Conservation (phyloP, 805 yeast genomes). For the Kuraishia ogatae region DNA sequence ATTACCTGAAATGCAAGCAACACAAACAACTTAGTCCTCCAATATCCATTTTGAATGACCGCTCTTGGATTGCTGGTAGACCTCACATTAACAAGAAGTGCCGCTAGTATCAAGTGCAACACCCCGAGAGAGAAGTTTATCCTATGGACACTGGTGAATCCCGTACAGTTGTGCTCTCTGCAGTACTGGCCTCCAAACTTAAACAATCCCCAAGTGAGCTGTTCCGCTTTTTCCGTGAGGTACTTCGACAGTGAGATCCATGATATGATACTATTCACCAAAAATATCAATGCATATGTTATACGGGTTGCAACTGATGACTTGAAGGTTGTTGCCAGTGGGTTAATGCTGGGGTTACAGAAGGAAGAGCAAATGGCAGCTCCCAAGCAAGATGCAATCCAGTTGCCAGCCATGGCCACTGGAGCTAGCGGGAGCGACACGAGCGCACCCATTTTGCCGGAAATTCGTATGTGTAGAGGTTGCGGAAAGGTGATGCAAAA, state of each 20-base stretch:
- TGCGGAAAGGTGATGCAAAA: too few species aligned
- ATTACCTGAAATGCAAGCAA: slow-evolving; percentile 50
- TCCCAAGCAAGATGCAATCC: slow-evolving; percentile 70
- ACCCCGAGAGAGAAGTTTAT: slow-evolving; percentile 81
- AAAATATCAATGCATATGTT: slow-evolving; percentile 71
- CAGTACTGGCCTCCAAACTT: slow-evolving; percentile 50
- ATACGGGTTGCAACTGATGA: slow-evolving; percentile 80
- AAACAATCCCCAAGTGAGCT: slow-evolving; percentile 58
- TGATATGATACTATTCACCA: slow-evolving; percentile 72
- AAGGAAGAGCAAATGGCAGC: slow-evolving; percentile 71
- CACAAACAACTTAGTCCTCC: slow-evolving; percentile 66
- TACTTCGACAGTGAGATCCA: slow-evolving; percentile 91
- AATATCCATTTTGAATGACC: slow-evolving; percentile 82
- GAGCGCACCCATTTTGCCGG: slow-evolving; percentile 47
- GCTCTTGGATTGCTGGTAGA: slow-evolving; percentile 75
- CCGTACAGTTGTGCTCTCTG: slow-evolving; percentile 75
- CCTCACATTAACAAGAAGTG: slow-evolving; percentile 60
- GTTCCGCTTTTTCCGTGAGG: slow-evolving; percentile 65
- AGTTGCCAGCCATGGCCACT: slow-evolving; percentile 44
- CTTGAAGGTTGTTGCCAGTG: slow-evolving; percentile 37
- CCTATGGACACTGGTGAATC: slow-evolving; percentile 92
- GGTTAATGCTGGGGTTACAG: slow-evolving; percentile 22
- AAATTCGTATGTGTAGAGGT: background rate
- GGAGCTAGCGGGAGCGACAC: slow-evolving; percentile 67
- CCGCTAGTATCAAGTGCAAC: slow-evolving; percentile 66